Evolutionary conservation across 345 rosid genomes (phyloP), one percentile per base, ranked within the genome.

Genomic region (Atalantia buxifolia): DNA sequence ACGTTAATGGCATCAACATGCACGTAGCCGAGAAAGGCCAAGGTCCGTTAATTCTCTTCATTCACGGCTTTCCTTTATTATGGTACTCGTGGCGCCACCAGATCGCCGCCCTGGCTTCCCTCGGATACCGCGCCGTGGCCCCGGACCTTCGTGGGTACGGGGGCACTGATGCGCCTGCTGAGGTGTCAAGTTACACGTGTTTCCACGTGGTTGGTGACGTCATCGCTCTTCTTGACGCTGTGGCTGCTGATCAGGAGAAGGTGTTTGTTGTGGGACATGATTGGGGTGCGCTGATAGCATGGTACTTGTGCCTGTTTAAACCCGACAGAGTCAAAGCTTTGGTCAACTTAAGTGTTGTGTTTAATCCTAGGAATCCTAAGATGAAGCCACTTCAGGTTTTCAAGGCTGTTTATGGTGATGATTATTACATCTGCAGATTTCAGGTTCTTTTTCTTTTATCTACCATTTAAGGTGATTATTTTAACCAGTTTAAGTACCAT

Each of bases 21-120:
- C 96, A 93, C 86, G 85, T 90, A 0, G 99, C 97, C 0, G 92
- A 87, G 72, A 88, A 84, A 30, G 91, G 92, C n/a, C 69, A 79
- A 77, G 89, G 88, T 53, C 97, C 94, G 0, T 69, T 86, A 7
- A 81, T 95, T 31, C 89, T 93, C 61, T 87, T 93, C 48, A 78
- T 95, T 76, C 98, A 95, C 35, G 98, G 98, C 30, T 95, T 93
- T 82, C 97, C 98, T 0, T 92, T 90, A 80, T 88, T 95, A 3
- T 95, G 97, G 98, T 95, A 89, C 79, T 72, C 92, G 16, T 91
- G 97, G 97, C 89, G 95, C 69, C 94, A 93, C 86, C 98, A 95
- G 87, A 89, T 95, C 80, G 55, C 31, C 3, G 85, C 84, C 59
- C 81, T 93, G 42, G 86, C 95, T 10, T 81, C 92, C 3, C 82